Percentiles rank a stretch among this genome's conserved stretches.
Evolutionary conservation across 2,329 filamentous ascomycete genomes (phyloP).

Genomic region (Exophiala calicioides): DNA sequence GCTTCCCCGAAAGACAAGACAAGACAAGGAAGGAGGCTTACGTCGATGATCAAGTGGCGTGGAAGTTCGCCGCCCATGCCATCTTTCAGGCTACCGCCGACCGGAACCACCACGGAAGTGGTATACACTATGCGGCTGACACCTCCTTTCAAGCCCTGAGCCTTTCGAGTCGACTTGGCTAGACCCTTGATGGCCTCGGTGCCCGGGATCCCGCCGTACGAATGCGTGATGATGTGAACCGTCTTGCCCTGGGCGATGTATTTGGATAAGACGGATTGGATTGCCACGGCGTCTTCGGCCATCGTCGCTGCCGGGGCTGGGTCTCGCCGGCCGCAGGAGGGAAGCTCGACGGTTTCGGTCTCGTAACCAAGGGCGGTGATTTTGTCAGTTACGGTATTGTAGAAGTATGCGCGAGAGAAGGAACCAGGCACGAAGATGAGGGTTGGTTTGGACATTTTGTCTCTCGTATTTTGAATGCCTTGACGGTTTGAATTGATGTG

Average conservation of each 20-base stretch:
- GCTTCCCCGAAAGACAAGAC: no score
- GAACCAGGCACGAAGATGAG: slow-evolving; percentile 41
- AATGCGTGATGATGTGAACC: slow-evolving; percentile 37
- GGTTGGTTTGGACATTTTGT: slow-evolving; percentile 37
- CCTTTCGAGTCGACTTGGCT: no score
- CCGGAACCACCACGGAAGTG: no score
- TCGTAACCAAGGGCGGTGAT: slow-evolving; percentile 38
- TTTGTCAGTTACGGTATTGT: slow-evolving; percentile 28
- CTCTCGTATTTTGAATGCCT: no score
- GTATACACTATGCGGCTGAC: no score
- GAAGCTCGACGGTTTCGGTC: slow-evolving; percentile 33
- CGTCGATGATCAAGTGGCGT: no score
- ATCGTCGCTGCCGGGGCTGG: slow-evolving; percentile 35
- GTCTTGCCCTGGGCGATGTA: slow-evolving; percentile 33
- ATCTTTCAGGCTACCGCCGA: no score
- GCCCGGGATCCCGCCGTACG: slow-evolving; percentile 39
- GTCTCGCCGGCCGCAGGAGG: slow-evolving; percentile 22
- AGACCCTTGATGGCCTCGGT: slow-evolving; percentile 35
- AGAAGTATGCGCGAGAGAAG: slow-evolving; percentile 28
- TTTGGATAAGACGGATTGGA: slow-evolving; percentile 29
- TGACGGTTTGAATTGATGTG: no score
- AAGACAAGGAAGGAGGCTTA: no score
- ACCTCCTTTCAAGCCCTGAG: no score
- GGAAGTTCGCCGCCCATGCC: no score
- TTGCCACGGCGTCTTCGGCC: slow-evolving; percentile 35